Conservation (phyloP, 2,329 filamentous ascomycete genomes). For the Cercospora beticola region DNA sequence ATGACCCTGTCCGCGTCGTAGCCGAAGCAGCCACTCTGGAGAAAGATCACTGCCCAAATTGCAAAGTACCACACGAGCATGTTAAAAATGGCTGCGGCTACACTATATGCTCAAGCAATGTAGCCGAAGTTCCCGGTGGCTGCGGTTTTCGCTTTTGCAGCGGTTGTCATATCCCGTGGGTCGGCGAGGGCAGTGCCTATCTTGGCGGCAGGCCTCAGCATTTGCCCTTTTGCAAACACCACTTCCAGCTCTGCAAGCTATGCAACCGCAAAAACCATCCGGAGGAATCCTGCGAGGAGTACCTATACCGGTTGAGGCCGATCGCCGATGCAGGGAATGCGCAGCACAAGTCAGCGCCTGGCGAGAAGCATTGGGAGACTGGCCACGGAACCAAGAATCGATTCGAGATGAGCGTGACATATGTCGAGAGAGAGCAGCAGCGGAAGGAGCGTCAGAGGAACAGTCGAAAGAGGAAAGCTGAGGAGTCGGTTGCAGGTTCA, state of each 20-base stretch:
- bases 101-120: not conserved
- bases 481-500: no score
- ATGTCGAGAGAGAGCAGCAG: not conserved
- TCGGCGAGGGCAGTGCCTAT: conserved; percentile 16
- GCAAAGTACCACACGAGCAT: not conserved
- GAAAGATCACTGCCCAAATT: conserved; percentile 4
- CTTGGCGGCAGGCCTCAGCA: not conserved
- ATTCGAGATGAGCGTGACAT: conserved; percentile 4
- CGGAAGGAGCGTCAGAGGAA: not conserved
- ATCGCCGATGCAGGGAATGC: not conserved
- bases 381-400: conserved; percentile 4
- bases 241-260: not conserved
- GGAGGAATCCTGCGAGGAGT: not conserved
- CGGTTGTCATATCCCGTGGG: conserved; percentile 19
- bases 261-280: conserved; percentile 6
- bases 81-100: conserved; percentile 14
- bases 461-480: not conserved
- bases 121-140: not conserved
- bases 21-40: not conserved
- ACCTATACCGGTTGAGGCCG: not conserved
- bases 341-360: not conserved
- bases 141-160: conserved; percentile 24
- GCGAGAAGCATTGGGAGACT: conserved; percentile 8
- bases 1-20: not conserved
- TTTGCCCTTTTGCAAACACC: not conserved